Evolutionary conservation across 129 eudicot species (phyloP), one percentile per base, ranked within the genome.

Genomic region (Artemisia annua): DNA sequence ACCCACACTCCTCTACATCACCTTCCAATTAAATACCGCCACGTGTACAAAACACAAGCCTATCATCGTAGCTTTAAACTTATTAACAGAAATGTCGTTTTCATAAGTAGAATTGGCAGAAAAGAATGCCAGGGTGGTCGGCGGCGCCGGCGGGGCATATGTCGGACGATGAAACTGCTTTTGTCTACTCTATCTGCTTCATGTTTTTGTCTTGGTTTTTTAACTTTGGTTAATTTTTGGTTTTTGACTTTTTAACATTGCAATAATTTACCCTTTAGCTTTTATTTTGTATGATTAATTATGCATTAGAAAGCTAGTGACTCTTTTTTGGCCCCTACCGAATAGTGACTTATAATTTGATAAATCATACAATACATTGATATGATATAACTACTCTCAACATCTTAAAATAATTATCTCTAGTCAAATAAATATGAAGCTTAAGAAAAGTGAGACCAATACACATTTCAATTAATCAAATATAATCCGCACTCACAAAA

Each of bases 41-140:
- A 59, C 44, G 65, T 59, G 44, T 24, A 12, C 43, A 11, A 13
- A 59, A 59, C 7, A 24, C 35, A 59, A 5, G 65, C 39, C 15
- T 59, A 44, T 59, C 17, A 24, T 32, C 8, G 43, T 59, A 59
- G 10, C 35, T 12, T 24, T 22, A 59, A 15, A 24, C 65, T 3
- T 59, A 11, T 11, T 22, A 1, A 59, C 65, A 14, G 44, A 24
- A 24, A 59, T 32, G 17, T 59, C 65, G 9, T 24, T 59, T 59
- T 59, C 44, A 24, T 1, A 24, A 3, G 65, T 6, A 24, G 32
- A 12, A 50, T 50, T 50, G 55, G 55, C 55, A 51, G 43, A 59
- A 59, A 24, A 3, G 65, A 24, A 59, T 59, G 65, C 12, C 65
- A 59, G 65, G 39, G n/a, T 59, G 65, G 65, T 59, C 65, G 65